Evolutionary conservation across 2,329 filamentous ascomycete genomes (phyloP).

Genomic region (Corinectria fuckeliana): DNA sequence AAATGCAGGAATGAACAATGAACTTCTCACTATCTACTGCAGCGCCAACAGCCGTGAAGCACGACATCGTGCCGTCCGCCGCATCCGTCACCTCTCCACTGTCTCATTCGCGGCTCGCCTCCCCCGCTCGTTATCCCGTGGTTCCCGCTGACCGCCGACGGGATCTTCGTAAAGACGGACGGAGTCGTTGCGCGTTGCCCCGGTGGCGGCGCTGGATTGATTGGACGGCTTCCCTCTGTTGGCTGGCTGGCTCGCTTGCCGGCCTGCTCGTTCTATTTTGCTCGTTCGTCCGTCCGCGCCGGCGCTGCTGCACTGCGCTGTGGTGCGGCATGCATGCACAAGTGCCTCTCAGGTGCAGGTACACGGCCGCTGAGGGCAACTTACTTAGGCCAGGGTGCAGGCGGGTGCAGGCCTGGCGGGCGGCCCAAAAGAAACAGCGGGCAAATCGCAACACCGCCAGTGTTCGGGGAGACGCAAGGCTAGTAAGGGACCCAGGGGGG

Average conservation of each 20-base stretch:
- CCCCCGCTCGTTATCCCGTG: slow-evolving; percentile 29
- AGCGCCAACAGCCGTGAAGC: slow-evolving; percentile 26
- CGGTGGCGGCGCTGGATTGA: slow-evolving; percentile 9
- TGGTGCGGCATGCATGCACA: slow-evolving; percentile 31
- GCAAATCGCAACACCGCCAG: slow-evolving; percentile 30
- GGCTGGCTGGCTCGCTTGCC: slow-evolving; percentile 18
- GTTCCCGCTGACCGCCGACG: slow-evolving; percentile 1
- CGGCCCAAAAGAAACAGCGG: slow-evolving; percentile 30
- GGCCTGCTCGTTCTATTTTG: slow-evolving; percentile 7
- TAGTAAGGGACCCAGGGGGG: no score
- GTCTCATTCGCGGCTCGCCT: slow-evolving; percentile 28
- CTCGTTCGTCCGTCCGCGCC: slow-evolving; percentile 14
- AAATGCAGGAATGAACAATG: no score
- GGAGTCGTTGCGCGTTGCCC: slow-evolving; percentile 17
- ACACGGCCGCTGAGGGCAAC: slow-evolving; percentile 30
- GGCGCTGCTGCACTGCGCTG: slow-evolving; percentile 7
- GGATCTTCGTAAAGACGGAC: background rate
- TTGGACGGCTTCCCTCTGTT: background rate
- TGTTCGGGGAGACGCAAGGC: slow-evolving; percentile 23
- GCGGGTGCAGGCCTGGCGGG: slow-evolving; percentile 12
- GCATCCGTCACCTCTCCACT: slow-evolving; percentile 33
- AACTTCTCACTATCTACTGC: no score
- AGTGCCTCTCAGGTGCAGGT: slow-evolving; percentile 37
- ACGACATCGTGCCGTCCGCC: slow-evolving; percentile 36
- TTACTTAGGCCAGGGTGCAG: slow-evolving; percentile 27